phyloP scores from a whole-genome alignment of 2,329 filamentous ascomycete species.

The Coniochaeta sp. region DNA sequence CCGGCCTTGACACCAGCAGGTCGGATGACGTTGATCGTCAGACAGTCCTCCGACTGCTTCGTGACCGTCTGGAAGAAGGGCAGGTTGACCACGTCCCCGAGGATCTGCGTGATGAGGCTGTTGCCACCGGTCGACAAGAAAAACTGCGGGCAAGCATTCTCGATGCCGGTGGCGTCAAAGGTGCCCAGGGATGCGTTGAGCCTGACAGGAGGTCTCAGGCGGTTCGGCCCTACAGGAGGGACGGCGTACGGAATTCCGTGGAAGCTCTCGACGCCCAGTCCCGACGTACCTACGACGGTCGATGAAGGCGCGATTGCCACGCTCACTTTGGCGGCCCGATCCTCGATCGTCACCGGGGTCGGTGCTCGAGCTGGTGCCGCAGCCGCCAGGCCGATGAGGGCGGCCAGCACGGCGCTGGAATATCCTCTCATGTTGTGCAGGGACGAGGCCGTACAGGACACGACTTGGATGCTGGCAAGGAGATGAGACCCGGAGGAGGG shows the following conservation, averaged over 20 bases:
- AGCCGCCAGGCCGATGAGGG: conserved; percentile 10
- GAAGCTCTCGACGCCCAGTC: conserved; percentile 55
- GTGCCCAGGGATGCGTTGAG: conserved; percentile 51
- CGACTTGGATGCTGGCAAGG: not conserved
- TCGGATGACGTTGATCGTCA: conserved; percentile 53
- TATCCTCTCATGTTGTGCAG: conserved; percentile 15
- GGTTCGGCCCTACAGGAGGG: conserved; percentile 56
- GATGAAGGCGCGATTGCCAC: conserved; percentile 46
- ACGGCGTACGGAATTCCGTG: conserved; percentile 70
- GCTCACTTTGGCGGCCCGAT: conserved; percentile 37
- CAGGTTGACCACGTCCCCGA: conserved; percentile 43
- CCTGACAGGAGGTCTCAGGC: conserved; percentile 61
- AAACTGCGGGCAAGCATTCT: conserved; percentile 67
- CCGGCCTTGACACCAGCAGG: conserved; percentile 46
- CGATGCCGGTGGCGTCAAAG: conserved; percentile 49
- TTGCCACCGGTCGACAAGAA: conserved; percentile 40
- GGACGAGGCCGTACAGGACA: not conserved
- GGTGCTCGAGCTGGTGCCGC: conserved; percentile 16
- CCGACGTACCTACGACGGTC: conserved; percentile 43
- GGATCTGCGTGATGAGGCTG: conserved; percentile 31
- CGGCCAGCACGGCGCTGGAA: conserved; percentile 7
- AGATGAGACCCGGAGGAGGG: not conserved
- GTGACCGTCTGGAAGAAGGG: conserved; percentile 50
- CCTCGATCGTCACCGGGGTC: conserved; percentile 25
- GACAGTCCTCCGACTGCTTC: conserved; percentile 55